Evolutionary conservation across 108 stramenopile species (phyloP).

Genomic region (Aureococcus anophagefferens): DNA sequence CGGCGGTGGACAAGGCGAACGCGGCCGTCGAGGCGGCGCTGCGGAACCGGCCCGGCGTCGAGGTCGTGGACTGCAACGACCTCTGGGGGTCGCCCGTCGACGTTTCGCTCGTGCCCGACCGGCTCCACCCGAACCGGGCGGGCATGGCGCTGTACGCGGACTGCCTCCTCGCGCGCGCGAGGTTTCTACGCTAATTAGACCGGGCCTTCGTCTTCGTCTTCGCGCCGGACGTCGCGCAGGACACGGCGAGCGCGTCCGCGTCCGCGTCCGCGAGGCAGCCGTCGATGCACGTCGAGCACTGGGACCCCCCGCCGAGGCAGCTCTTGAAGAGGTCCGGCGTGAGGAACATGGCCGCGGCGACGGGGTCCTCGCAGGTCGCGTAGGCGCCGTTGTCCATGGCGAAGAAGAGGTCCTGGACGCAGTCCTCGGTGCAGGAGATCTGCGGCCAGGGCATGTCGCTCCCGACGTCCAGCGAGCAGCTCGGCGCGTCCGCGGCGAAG

Average conservation of each 20-base stretch:
- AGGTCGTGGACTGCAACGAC: slow-evolving; percentile 11
- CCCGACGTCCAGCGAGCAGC: background rate
- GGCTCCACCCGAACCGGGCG: slow-evolving; percentile 32
- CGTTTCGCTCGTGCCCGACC: slow-evolving; percentile 30
- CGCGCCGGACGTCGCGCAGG: too few species aligned
- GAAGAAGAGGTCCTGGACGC: background rate
- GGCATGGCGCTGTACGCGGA: slow-evolving; percentile 8
- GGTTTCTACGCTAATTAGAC: too few species aligned
- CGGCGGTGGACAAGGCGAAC: slow-evolving; percentile 25
- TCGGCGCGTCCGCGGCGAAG: background rate
- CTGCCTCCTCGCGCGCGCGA: too few species aligned
- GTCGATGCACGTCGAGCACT: background rate
- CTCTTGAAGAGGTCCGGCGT: background rate
- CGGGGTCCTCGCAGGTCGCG: background rate
- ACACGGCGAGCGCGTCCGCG: too few species aligned
- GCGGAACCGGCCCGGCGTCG: background rate
- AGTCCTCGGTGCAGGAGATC: background rate
- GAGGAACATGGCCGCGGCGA: background rate
- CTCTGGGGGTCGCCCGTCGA: background rate
- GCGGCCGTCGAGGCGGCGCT: slow-evolving; percentile 20
- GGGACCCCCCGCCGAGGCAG: background rate
- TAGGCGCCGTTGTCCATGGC: background rate
- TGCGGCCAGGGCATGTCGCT: background rate
- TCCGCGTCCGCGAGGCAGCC: too few species aligned
- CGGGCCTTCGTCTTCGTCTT: too few species aligned